These are phyloP conservation scores for Rhizoclosmatium globosum DNA, from an alignment of 192 early-diverging fungal species.

Conservation along the genomic window DNA sequence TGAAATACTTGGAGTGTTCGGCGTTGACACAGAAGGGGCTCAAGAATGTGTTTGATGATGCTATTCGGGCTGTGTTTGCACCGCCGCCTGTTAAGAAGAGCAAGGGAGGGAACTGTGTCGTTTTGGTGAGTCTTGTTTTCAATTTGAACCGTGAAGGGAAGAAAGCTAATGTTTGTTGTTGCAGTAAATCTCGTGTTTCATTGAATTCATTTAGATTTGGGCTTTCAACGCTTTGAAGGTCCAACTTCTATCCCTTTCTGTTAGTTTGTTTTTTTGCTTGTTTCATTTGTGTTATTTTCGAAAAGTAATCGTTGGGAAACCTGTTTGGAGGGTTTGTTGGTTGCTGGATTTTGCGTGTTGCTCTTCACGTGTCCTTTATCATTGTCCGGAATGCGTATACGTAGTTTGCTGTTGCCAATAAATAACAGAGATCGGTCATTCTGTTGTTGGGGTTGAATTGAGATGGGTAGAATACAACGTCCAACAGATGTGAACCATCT, in stretches of 20 bases:
- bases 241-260: not conserved
- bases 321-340: too few species aligned
- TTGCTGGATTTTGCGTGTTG: too few species aligned
- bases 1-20: constrained; percentile 97
- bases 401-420: too few species aligned
- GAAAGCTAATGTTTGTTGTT: not conserved
- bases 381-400: too few species aligned
- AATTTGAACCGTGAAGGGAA: not conserved
- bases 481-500: too few species aligned
- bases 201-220: not conserved
- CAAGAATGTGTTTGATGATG: constrained; percentile 99
- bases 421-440: not conserved
- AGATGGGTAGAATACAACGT: too few species aligned
- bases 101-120: constrained; percentile 67
- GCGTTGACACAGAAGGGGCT: constrained; percentile 97
- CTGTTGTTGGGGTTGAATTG: too few species aligned
- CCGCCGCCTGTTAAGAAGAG: constrained; percentile 72
- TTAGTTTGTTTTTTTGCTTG: not conserved
- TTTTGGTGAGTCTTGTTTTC: constrained; percentile 66
- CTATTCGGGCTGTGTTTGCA: constrained; percentile 90
- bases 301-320: not conserved
- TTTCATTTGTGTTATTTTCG: not conserved
- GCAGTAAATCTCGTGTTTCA: not conserved
- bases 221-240: not conserved
- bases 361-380: too few species aligned